Conservation (phyloP, 345 rosid species). For the Eucalyptus marginata region DNA sequence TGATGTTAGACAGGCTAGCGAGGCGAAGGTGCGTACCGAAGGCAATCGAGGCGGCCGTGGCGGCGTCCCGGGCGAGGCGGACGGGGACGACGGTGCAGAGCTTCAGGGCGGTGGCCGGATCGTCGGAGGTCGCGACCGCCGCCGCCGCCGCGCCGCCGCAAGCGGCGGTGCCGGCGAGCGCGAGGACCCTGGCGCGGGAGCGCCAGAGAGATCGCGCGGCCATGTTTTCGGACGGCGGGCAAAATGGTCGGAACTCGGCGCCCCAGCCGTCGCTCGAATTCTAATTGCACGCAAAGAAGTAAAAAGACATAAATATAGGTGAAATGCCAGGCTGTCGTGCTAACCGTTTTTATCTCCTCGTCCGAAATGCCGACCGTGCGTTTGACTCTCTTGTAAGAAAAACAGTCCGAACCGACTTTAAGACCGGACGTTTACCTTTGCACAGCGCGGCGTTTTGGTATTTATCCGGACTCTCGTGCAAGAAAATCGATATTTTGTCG, state of each 20-base stretch:
- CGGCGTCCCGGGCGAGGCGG: conserved; percentile 60
- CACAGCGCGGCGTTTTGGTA: no score
- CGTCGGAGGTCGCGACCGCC: conserved; percentile 51
- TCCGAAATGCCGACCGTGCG: background rate
- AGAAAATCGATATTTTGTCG: background rate
- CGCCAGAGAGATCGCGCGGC: conserved; percentile 70
- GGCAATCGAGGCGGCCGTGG: conserved; percentile 76
- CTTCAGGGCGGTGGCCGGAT: conserved; percentile 59
- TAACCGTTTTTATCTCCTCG: background rate
- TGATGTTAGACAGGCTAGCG: background rate
- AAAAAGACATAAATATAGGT: background rate
- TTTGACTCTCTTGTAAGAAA: background rate
- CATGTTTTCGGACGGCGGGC: background rate
- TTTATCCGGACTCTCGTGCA: no score
- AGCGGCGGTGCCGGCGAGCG: conserved; percentile 36
- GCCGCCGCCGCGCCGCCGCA: conserved; percentile 56
- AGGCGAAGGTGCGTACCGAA: conserved; percentile 36
- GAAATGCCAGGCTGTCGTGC: background rate
- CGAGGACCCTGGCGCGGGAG: conserved; percentile 39
- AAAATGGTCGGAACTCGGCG: background rate
- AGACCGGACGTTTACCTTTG: background rate
- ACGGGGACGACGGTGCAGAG: conserved; percentile 70
- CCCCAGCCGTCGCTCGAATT: background rate
- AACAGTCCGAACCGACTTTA: background rate
- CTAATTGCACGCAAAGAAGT: background rate